phyloP scores from a whole-genome alignment of 306 rosid species.

The Styphnolobium japonicum region DNA sequence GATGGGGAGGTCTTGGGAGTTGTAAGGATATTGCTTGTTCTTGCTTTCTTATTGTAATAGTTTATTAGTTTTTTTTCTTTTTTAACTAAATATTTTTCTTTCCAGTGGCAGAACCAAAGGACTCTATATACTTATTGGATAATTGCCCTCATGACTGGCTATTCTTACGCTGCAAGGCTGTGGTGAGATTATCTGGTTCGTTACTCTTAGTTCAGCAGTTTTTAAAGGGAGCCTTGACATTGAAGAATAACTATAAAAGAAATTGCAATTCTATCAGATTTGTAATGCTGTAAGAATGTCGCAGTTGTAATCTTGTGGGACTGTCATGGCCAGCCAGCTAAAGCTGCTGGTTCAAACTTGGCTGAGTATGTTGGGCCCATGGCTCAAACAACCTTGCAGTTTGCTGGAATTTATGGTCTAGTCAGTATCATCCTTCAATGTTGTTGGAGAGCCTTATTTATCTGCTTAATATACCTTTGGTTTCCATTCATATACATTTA shows the following conservation, averaged over 20 bases:
- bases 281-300: not conserved
- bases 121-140: slow-evolving; percentile 77
- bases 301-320: not conserved
- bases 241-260: not conserved
- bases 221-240: slow-evolving; percentile 3
- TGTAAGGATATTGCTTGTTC: slow-evolving; percentile 50
- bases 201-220: not conserved
- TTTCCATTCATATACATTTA: too few species aligned
- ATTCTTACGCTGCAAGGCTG: slow-evolving; percentile 96
- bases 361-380: not conserved
- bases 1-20: slow-evolving; percentile 99
- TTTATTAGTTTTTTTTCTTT: not conserved
- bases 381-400: not conserved
- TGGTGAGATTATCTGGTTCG: slow-evolving; percentile 62
- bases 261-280: not conserved
- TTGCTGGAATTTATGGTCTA: not conserved
- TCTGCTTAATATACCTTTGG: too few species aligned
- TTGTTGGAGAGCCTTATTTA: too few species aligned
- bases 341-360: not conserved
- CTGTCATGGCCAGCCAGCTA: not conserved
- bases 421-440: too few species aligned
- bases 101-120: slow-evolving; percentile 90
- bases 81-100: slow-evolving; percentile 37
- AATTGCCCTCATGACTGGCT: slow-evolving; percentile 98
- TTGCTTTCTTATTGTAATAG: not conserved